Evolutionary conservation across 805 yeast species (phyloP), one percentile per base, ranked within the genome.

Genomic region (Ogataea ramenticola): DNA sequence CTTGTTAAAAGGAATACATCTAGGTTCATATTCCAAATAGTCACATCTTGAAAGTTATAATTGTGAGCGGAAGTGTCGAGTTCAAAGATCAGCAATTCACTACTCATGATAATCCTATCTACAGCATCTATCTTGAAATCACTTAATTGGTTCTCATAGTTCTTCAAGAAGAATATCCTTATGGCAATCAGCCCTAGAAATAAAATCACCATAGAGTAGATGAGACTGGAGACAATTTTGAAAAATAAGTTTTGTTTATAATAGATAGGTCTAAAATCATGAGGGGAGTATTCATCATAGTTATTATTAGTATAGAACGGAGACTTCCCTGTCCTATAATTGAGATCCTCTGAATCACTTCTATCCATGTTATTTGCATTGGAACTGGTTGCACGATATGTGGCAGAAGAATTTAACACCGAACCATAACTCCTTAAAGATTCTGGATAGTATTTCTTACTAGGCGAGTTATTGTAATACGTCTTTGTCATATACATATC

Each of bases 1-100:
- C 58, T 55, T 1, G 65, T 62, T 3, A 56, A 43, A 9, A 64
- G 33, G 34, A 65, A 61, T 1, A 64, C 56, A 47, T 65, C 68
- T 19, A 65, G 33, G 45, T 62, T 60, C 53, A 57, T 48, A n/a
- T 55, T 49, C 58, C 62, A 58, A 8, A 65, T 53, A 7, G 48
- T 37, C 4, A 64, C 46, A 43, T 60, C 63, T 47, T 62, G 67
- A n/a, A 57, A 45, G 44, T 65, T 64, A 8, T 45, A 36, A 47
- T 64, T 62, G 14, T 36, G 49, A 1, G 62, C 50, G 10, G 36
- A 16, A 4, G 61, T 54, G 9, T 49, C 50, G n/a, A 64, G 41
- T 43, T 64, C 68, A 42, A 65, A 52, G 17, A 62, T 48, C 17
- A 64, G 43, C 24, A 65, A 38, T 26, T 59, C 62, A 24, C 60